Evolutionary conservation across 305 asterid species (phyloP).

Genomic region (Fraxinus latifolia): DNA sequence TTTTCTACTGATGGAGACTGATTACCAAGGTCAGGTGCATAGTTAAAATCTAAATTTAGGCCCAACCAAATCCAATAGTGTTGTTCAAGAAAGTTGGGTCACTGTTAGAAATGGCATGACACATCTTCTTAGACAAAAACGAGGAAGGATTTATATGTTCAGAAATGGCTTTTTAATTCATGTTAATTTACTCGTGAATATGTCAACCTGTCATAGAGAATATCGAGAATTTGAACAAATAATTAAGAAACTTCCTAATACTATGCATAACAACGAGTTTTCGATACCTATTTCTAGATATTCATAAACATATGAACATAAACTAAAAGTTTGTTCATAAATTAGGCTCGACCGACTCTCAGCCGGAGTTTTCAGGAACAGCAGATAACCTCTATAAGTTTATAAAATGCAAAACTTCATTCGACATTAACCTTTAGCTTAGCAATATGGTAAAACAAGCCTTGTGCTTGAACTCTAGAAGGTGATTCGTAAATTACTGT

Average conservation of each 20-base stretch:
- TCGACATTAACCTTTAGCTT: background rate
- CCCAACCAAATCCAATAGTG: slow-evolving; percentile 15
- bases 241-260: no score
- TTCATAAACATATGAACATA: background rate
- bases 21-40: slow-evolving; percentile 27
- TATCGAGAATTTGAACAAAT: no score
- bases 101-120: background rate
- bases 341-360: background rate
- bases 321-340: background rate
- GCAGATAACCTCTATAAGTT: background rate
- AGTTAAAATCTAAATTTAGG: slow-evolving; percentile 17
- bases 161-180: background rate
- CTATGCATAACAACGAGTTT: background rate
- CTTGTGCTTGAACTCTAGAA: background rate
- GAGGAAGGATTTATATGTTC: background rate
- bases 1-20: slow-evolving; percentile 23
- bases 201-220: no score
- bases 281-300: background rate
- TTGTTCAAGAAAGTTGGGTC: slow-evolving; percentile 3
- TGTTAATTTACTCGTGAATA: background rate
- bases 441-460: background rate
- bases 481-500: background rate
- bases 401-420: background rate
- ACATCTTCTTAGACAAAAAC: background rate
- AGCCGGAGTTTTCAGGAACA: background rate